Evolutionary conservation across 441 rosid species (phyloP), one percentile per base, ranked within the genome.

Genomic region (Erodium texanum): DNA sequence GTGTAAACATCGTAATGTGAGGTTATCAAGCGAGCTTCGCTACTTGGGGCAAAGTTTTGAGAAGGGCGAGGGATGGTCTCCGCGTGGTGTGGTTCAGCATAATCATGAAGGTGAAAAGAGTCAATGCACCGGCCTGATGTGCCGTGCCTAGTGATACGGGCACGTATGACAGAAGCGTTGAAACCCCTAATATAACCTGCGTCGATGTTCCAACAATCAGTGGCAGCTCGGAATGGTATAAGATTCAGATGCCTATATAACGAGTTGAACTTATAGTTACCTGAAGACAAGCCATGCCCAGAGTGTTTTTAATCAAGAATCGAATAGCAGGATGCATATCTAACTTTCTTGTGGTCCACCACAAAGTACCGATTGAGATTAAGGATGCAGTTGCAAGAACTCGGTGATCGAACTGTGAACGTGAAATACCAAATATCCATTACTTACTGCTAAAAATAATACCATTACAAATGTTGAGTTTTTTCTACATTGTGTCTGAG

Each of bases 101-200:
- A 38, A 91, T 70, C 89, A 88, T 78, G 24, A 88, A 71, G 16
- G 96, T 85, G 74, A 91, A 58, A 66, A 91, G 95, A 48, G 96
- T 93, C 65, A 91, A 72, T 19, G 96, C 97, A 58, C 95, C 97
- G 8, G 93, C 97, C 77, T 89, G 95, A 73, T 89, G 96, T 29
- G 96, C 96, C 22, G 86, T 76, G 64, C 96, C 99, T 29, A 91
- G 85, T 3, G 93, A 91, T 32, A 87, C 90, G 0, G 93, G 97
- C 1, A 93, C 99, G 68, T 93, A 93, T 7, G 87, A 83, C 59
- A 91, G 76, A 71, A 89, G 97, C n/a, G 99, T 89, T 64, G 97
- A 86, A 70, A 91, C 48, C 48, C 48, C 48, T 41, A 41, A 41
- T 41, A 41, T 72, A 9, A 41, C 48, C 48, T 41, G 48, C 48